Evolutionary conservation across 768 basidiomycete genomes (phyloP).

Genomic region (Termitomyces titanicus): DNA sequence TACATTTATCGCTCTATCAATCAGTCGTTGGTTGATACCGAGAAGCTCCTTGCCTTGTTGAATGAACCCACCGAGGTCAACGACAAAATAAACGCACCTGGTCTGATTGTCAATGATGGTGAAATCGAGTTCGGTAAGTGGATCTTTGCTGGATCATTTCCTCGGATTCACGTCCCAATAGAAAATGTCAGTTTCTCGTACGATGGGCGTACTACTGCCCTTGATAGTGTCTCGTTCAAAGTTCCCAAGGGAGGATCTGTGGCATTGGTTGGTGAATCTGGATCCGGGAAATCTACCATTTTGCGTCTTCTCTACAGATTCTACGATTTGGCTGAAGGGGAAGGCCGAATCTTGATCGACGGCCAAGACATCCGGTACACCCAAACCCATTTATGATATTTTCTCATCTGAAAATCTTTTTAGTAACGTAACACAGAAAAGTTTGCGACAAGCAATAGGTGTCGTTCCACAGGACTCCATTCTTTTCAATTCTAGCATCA

Average conservation of each 20-base stretch:
- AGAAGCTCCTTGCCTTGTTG: conserved; percentile 77
- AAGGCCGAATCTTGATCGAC: conserved; percentile 79
- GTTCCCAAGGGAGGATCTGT: conserved; percentile 86
- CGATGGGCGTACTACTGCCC: conserved; percentile 62
- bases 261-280: conserved; percentile 84
- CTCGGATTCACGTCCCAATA: conserved; percentile 22
- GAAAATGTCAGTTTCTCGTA: conserved; percentile 89
- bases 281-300: conserved; percentile 81
- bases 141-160: neutral
- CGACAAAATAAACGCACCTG: conserved; percentile 71
- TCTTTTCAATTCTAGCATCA: conserved; percentile 68
- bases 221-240: conserved; percentile 81
- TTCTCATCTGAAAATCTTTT: neutral
- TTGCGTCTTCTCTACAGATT: conserved; percentile 88
- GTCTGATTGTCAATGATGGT: conserved; percentile 68
- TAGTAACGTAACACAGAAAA: conserved; percentile 79
- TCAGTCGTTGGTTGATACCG: conserved; percentile 76
- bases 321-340: conserved; percentile 81
- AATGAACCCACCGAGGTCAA: conserved; percentile 82
- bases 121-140: conserved; percentile 80
- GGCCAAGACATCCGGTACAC: conserved; percentile 70
- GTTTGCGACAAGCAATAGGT: conserved; percentile 77
- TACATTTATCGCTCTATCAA: conserved; percentile 77
- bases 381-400: neutral
- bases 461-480: conserved; percentile 88